These are phyloP conservation scores for Suillus fuscotomentosus DNA, from an alignment of 768 basidiomycete genomes.

Conservation along the genomic window DNA sequence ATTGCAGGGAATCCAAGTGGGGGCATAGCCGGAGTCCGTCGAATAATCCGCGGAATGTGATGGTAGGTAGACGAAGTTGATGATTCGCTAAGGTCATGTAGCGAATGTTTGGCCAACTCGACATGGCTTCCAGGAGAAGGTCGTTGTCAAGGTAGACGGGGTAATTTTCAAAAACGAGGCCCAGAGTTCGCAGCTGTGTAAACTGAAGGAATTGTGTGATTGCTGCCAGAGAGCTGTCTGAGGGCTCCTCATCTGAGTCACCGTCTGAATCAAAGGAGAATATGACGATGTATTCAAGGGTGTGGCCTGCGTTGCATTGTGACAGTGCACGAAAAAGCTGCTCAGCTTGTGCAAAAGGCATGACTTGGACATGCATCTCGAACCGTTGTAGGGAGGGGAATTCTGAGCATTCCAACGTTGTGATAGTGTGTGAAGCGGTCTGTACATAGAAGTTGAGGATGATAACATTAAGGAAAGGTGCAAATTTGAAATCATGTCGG, in stretches of 20 bases:
- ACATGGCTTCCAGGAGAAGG: neutral
- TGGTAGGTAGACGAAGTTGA: neutral
- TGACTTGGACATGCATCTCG: neutral
- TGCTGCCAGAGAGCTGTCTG: neutral
- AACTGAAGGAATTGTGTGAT: neutral
- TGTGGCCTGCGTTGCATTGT: neutral
- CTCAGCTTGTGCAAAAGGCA: neutral
- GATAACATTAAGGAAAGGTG: neutral
- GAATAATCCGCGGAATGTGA: neutral
- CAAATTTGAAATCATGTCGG: neutral
- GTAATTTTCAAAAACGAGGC: neutral
- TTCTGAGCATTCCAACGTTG: too few species aligned
- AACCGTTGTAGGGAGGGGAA: too few species aligned
- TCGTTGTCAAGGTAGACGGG: neutral
- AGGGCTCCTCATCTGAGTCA: neutral
- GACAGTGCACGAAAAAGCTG: neutral
- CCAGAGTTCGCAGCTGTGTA: neutral
- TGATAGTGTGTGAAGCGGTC: too few species aligned
- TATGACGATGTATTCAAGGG: neutral
- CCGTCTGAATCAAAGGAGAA: neutral
- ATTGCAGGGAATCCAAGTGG: neutral
- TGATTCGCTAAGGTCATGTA: neutral
- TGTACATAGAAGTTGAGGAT: neutral
- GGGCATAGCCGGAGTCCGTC: neutral
- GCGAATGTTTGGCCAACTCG: neutral